Evolutionary conservation across 176 grass and related monocot genomes (phyloP).

Genomic region (Otatea glauca): DNA sequence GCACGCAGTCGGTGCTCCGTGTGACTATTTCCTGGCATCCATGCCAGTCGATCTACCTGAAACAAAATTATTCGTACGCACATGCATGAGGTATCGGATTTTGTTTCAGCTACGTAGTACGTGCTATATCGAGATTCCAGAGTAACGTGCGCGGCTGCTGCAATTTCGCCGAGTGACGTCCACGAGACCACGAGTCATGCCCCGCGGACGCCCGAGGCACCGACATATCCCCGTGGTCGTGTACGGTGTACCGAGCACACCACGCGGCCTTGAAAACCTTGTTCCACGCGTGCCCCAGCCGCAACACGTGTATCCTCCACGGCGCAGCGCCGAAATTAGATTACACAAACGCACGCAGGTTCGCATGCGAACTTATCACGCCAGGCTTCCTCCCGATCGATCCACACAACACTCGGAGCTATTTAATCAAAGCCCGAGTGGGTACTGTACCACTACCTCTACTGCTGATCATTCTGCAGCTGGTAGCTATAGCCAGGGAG

Average conservation of each 20-base stretch:
- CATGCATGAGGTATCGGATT: no score
- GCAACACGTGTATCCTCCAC: constrained; percentile 11
- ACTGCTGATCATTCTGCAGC: background rate
- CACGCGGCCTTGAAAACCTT: background rate
- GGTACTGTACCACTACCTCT: background rate
- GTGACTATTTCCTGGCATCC: no score
- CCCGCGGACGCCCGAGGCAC: background rate
- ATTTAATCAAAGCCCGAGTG: background rate
- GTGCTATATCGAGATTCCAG: background rate
- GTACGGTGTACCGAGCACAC: background rate
- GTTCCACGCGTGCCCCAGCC: background rate
- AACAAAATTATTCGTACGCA: no score
- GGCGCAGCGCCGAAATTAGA: background rate
- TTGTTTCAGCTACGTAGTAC: background rate
- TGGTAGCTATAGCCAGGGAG: background rate
- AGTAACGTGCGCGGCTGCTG: background rate
- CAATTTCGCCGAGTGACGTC: background rate
- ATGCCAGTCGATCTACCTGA: no score
- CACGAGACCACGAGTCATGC: background rate
- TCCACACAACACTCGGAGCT: background rate
- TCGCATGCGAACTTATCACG: background rate
- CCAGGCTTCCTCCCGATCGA: background rate
- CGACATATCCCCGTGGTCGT: constrained; percentile 24
- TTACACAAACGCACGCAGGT: background rate
- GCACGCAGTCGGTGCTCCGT: no score